Percentiles rank a stretch among this genome's conserved stretches.
Conservation (phyloP, 257 asterid genomes). For the Lycium ferocissimum region DNA sequence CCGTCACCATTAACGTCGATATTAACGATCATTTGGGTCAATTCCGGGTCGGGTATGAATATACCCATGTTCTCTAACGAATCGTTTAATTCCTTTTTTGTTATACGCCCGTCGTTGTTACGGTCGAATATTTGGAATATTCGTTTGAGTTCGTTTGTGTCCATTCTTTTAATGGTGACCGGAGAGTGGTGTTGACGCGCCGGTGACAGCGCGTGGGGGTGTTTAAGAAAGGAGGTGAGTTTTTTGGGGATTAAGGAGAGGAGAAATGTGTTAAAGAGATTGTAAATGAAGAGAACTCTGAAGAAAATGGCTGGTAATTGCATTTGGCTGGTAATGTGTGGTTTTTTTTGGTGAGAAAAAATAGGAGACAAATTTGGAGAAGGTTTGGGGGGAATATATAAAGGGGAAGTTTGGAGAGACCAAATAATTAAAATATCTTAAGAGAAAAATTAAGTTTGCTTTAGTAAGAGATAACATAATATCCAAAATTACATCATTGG, state of each 20-base stretch:
- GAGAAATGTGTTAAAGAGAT: slow-evolving; percentile 48
- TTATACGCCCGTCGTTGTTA: slow-evolving; percentile 69
- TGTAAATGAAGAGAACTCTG: slow-evolving; percentile 47
- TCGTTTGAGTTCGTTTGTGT: slow-evolving; percentile 50
- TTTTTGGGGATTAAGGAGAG: slow-evolving; percentile 57
- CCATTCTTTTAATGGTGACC: slow-evolving; percentile 45
- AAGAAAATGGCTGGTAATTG: slow-evolving; percentile 51
- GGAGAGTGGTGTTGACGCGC: slow-evolving; percentile 27
- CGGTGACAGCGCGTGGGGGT: slow-evolving; percentile 25
- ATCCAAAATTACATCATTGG: background rate
- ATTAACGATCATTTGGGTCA: slow-evolving; percentile 52
- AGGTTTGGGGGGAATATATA: background rate
- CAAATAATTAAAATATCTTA: background rate
- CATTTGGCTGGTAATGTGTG: background rate
- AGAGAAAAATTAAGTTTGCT: no score
- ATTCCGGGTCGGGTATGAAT: slow-evolving; percentile 55
- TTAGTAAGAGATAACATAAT: no score
- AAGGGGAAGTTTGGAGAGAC: background rate
- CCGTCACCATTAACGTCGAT: slow-evolving; percentile 62
- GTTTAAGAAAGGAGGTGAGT: slow-evolving; percentile 47
- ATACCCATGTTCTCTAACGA: slow-evolving; percentile 72
- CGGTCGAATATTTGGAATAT: slow-evolving; percentile 63
- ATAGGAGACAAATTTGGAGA: slow-evolving; percentile 35
- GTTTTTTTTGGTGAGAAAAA: slow-evolving; percentile 25
- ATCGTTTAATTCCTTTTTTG: slow-evolving; percentile 55